Evolutionary conservation across 1,284 basidiomycete species (phyloP), one percentile per base, ranked within the genome.

Genomic region (Apiotrichum domesticum): DNA sequence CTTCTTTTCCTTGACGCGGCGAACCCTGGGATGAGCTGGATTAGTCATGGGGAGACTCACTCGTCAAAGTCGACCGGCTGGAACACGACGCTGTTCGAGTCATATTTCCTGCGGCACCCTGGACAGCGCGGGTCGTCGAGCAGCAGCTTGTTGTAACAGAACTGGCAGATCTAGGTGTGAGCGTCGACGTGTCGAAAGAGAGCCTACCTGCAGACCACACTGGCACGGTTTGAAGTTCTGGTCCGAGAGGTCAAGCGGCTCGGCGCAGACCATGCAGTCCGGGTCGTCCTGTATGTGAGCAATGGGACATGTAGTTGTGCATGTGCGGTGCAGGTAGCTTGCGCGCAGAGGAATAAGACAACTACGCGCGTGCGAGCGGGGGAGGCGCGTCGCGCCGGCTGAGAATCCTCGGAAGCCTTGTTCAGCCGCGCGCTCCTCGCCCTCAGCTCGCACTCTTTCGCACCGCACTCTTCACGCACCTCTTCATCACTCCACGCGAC

Each of bases 111-210:
- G 70, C 96, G 84, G 78, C 96, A 99, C 39, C 96, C 96, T 42
- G 96, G 96, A 76, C 96, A 99, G 54, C 92, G 85, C 62, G 94
- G 88, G 76, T 98, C 98, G 81, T 78, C 96, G 90, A 79, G 92
- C 85, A 80, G 90, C 88, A 83, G 97, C 95, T 78, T 98, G 93
- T 79, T 98, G 91, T 94, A 98, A 77, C 96, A 99, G 80, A 99
- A 99, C 59, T 94, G 89, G 76, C 96, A 99, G 67, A 99, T 94
- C 93, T 98, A 65, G 10, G 49, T 13, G 54, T 37, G 35, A 29
- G 21, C 32, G 43, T 32, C 7, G 5, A 9, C 29, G 4, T n/a
- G 35, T n/a, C 10, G n/a, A 14, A 42, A 42, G 6, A 8, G 37
- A 39, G 70, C 79, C 69, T 73, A 90, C 94, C 83, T 97, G 94